phyloP scores from a whole-genome alignment of 2,329 filamentous ascomycete species.

The Waltergamsia citrina region DNA sequence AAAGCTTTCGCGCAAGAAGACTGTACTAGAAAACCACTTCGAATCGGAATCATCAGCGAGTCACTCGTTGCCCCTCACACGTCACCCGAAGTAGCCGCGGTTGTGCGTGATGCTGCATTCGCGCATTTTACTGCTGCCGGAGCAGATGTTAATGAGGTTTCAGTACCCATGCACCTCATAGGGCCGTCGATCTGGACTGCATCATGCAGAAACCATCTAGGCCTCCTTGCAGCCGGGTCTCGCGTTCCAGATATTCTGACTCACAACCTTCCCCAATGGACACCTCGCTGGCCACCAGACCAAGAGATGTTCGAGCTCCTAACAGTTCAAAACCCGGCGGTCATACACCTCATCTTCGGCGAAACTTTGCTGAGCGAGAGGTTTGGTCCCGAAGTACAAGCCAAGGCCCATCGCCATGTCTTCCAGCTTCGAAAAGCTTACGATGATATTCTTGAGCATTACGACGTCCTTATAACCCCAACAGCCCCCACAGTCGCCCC shows the following conservation, averaged over 20 bases:
- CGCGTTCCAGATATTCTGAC: constrained; percentile 19
- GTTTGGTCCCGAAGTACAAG: constrained; percentile 18
- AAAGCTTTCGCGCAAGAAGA: constrained; percentile 6
- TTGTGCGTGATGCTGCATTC: constrained; percentile 22
- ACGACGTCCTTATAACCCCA: constrained; percentile 40
- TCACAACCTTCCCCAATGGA: constrained; percentile 21
- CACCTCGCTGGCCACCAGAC: constrained; percentile 22
- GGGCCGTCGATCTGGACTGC: constrained; percentile 39
- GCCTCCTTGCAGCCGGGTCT: constrained; percentile 20
- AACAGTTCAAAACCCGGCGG: constrained; percentile 31
- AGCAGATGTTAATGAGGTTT: constrained; percentile 32
- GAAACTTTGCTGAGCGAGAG: constrained; percentile 16
- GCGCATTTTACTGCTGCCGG: constrained; percentile 26
- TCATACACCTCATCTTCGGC: constrained; percentile 36
- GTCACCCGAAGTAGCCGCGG: constrained; percentile 25
- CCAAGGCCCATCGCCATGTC: constrained; percentile 36
- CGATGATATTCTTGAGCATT: constrained; percentile 29
- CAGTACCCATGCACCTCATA: constrained; percentile 35
- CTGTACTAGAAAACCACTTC: constrained; percentile 18
- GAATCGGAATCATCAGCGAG: constrained; percentile 34
- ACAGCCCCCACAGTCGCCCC: constrained; percentile 33
- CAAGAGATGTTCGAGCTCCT: constrained; percentile 31
- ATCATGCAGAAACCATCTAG: constrained; percentile 20
- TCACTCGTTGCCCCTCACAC: constrained; percentile 28
- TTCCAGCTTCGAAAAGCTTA: constrained; percentile 36